Conservation (phyloP, 2,329 filamentous ascomycete genomes). For the Penicillium polonicum region DNA sequence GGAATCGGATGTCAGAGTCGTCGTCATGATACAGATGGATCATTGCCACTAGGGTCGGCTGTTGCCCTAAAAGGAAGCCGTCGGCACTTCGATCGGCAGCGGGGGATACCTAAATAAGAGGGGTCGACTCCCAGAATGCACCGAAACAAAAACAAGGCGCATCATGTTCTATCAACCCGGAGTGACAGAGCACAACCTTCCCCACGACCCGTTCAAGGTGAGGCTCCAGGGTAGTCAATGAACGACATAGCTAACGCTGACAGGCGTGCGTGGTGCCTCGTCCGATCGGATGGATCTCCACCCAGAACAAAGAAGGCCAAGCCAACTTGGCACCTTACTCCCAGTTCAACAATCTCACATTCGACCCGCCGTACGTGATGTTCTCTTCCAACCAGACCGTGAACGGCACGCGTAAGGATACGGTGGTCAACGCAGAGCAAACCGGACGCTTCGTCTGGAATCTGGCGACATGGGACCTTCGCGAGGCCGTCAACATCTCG, state of each 20-base stretch:
- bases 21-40: not conserved
- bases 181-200: conserved; percentile 53
- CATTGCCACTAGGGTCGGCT: not conserved
- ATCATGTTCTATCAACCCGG: conserved; percentile 54
- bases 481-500: conserved; percentile 56
- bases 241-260: not conserved
- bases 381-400: conserved; percentile 60
- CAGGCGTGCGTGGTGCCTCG: conserved; percentile 46
- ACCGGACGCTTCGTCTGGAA: conserved; percentile 61
- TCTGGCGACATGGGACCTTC: conserved; percentile 55
- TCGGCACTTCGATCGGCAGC: not conserved
- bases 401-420: conserved; percentile 53
- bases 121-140: not conserved
- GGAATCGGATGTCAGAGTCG: not conserved
- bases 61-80: not conserved
- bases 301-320: no score
- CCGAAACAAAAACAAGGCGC: not conserved
- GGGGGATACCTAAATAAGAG: not conserved
- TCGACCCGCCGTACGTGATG: conserved; percentile 38
- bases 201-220: conserved; percentile 58
- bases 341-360: no score
- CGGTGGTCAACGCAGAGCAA: conserved; percentile 55
- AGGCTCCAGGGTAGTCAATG: conserved; percentile 33
- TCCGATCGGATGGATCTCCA: no score
- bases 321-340: no score